phyloP scores from a whole-genome alignment of 164 flowering plant species.

The Hamamelis virginiana region DNA sequence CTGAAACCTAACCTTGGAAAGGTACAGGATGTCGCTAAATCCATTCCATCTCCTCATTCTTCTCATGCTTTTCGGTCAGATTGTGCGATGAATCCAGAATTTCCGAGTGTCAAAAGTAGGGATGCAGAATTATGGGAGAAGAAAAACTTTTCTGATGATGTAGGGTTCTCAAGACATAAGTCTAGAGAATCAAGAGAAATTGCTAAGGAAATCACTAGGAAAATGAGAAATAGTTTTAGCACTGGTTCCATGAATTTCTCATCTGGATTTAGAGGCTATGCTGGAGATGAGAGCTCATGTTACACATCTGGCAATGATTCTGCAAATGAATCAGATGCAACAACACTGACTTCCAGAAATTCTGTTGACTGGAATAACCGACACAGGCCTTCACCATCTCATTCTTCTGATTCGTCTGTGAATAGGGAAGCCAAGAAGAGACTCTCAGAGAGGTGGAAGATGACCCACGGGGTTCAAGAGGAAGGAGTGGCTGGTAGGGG shows the following conservation, averaged over 20 bases:
- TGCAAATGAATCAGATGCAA: constrained; percentile 44
- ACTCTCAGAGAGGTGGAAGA: constrained; percentile 78
- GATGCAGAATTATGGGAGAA: constrained; percentile 26
- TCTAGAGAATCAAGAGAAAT: constrained; percentile 58
- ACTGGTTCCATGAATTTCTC: constrained; percentile 25
- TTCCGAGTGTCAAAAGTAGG: constrained; percentile 13
- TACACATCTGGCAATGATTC: constrained; percentile 50
- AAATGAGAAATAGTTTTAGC: constrained; percentile 31
- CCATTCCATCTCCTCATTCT: constrained; percentile 36
- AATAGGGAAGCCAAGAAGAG: constrained; percentile 80
- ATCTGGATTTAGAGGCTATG: constrained; percentile 47
- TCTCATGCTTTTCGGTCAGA: constrained; percentile 30
- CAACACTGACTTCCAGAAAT: constrained; percentile 23
- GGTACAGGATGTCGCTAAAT: constrained; percentile 20
- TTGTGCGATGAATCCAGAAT: constrained; percentile 24
- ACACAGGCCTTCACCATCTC: constrained; percentile 37
- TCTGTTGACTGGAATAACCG: constrained; percentile 23
- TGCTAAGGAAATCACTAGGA: constrained; percentile 55
- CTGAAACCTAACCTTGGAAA: constrained; percentile 72
- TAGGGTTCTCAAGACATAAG: constrained; percentile 31
- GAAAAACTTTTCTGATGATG: constrained; percentile 21
- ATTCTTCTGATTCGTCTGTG: constrained; percentile 53
- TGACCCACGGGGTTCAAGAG: constrained; percentile 48
- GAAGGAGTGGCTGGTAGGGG: constrained; percentile 32
- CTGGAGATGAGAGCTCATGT: constrained; percentile 66